Evolutionary conservation across 768 basidiomycete species (phyloP), one percentile per base, ranked within the genome.

Genomic region (Pholiota microspora): DNA sequence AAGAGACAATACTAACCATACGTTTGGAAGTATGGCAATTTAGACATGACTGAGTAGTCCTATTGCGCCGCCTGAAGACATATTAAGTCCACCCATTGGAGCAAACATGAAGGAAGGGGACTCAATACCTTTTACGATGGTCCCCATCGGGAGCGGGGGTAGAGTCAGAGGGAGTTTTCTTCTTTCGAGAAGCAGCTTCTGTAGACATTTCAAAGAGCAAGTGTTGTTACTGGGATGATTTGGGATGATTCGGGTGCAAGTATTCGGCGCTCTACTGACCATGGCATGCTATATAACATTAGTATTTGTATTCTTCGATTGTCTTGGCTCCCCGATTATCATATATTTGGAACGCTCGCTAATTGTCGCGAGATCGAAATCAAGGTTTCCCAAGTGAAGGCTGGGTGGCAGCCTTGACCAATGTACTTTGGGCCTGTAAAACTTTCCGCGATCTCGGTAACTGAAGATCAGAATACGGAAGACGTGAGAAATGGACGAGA

Each of bases 21-120:
- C 86, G 76, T 61, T 88, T 88, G 7, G 86, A 86, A 23, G 83
- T 81, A 58, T 88, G 86, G 59, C 86, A 88, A 58, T 87, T 87
- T 25, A 88, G 71, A 61, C 86, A 88, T 56, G 85, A 87, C 58
- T 86, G 85, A 2, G 85, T 88, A 5, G 85, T 86, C 49, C 86
- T 80, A 64, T 88, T 88, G 42, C 86, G 83, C 58, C 84, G 80
- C 45, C 78, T 79, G 23, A 29, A 31, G 49, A 15, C 32, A 29
- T 48, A 42, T 57, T 42, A 51, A 55, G 54, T 49, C 12, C 13
- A 23, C n/a, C 40, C 24, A 8, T 40, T 31, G 29, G 38, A 18
- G n/a, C 23, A 21, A 24, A 18, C 32, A 15, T 42, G 36, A 10
- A 35, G 21, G 32, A 32, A 34, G 23, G 27, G 27, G 34, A 47